A percentile compares a stretch with the other conserved stretches of the same genome.
Conservation (phyloP, 1,284 basidiomycete genomes). For the Pseudozyma hubeiensis region DNA sequence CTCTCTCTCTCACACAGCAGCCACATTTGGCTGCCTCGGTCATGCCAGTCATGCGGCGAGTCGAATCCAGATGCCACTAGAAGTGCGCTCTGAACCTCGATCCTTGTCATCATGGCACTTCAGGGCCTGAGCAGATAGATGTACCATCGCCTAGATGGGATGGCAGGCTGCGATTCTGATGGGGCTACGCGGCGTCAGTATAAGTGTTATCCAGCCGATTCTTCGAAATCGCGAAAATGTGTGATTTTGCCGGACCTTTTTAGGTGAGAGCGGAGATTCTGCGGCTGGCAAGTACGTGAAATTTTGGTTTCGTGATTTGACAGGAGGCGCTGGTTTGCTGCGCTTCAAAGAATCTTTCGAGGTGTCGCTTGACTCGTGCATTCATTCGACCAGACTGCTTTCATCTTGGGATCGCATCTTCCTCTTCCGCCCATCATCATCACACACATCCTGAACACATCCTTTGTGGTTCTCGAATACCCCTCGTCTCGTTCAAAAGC, state of each 20-base stretch:
- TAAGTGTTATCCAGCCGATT: too few relatives aligned
- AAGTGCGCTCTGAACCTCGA: too few relatives aligned
- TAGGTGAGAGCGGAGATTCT: too few relatives aligned
- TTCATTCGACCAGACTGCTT: background rate
- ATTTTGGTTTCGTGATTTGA: background rate
- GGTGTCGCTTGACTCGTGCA: conserved; percentile 30
- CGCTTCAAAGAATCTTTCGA: conserved; percentile 1
- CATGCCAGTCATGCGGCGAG: background rate
- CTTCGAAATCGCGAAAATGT: too few relatives aligned
- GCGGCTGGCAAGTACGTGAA: too few relatives aligned
- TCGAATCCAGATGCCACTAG: background rate
- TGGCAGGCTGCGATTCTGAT: too few relatives aligned
- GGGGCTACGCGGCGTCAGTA: too few relatives aligned
- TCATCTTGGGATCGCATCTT: background rate
- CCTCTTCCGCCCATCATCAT: conserved; percentile 2
- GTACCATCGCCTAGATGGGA: too few relatives aligned
- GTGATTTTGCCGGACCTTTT: too few relatives aligned
- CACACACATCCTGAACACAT: background rate
- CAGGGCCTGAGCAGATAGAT: too few relatives aligned
- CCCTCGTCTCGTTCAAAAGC: background rate
- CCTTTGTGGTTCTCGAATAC: background rate
- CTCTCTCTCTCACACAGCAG: background rate
- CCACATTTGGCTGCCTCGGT: background rate
- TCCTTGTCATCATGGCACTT: too few relatives aligned
- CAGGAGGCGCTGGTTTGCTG: background rate